phyloP scores from a whole-genome alignment of 2,329 filamentous ascomycete species.

The Ramularia endophylla region DNA sequence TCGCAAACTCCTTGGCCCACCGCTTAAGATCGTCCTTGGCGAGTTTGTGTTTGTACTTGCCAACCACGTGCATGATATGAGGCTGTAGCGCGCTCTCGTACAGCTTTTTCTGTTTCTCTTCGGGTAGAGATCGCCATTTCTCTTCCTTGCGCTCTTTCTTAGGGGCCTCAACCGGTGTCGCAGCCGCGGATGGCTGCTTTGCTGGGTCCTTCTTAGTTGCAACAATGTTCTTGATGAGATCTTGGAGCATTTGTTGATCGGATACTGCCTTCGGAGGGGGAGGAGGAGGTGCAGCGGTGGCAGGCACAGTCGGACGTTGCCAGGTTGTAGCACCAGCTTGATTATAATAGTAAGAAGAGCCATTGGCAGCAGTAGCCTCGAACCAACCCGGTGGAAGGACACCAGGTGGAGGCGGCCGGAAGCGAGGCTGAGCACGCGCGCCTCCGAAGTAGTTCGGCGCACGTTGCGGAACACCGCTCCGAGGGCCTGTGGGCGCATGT shows the following conservation, averaged over 20 bases:
- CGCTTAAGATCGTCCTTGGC: conserved; percentile 70
- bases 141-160: conserved; percentile 50
- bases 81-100: conserved; percentile 90
- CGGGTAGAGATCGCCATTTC: conserved; percentile 62
- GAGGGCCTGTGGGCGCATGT: conserved; percentile 47
- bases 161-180: neutral
- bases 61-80: conserved; percentile 76
- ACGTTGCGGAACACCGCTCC: conserved; percentile 52
- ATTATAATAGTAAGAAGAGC: conserved; percentile 81
- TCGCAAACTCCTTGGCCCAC: conserved; percentile 60
- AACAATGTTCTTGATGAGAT: conserved; percentile 63
- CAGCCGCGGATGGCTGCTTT: neutral
- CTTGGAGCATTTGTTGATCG: conserved; percentile 70
- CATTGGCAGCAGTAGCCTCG: conserved; percentile 62
- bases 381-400: conserved; percentile 82
- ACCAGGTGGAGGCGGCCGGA: conserved; percentile 40
- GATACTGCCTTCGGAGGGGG: conserved; percentile 60
- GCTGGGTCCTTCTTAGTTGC: conserved; percentile 57
- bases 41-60: conserved; percentile 81
- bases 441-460: conserved; percentile 51
- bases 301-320: conserved; percentile 67
- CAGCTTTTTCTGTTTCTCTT: conserved; percentile 89
- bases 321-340: conserved; percentile 73
- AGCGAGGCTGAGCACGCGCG: conserved; percentile 40
- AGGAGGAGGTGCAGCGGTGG: conserved; percentile 45